Percentiles rank a stretch among this genome's conserved stretches.
These are phyloP conservation scores for Erythrobasidium yunnanense DNA, from an alignment of 768 basidiomycete species.

Conservation along the genomic window DNA sequence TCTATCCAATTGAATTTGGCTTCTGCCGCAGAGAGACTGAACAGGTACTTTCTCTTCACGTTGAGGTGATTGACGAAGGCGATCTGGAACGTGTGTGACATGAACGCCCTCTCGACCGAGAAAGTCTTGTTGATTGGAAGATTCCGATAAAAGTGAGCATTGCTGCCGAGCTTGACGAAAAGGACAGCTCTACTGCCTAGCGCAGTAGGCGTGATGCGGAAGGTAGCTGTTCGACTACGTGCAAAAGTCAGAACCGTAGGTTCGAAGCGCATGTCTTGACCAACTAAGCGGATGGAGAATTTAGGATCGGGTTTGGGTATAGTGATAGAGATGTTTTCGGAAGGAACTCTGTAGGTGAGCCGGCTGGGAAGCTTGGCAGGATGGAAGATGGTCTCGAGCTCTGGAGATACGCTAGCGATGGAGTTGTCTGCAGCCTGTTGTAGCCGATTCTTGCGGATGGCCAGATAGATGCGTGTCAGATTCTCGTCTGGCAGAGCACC, in stretches of 20 bases:
- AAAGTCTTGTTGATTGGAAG: slow-evolving; percentile 68
- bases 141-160: slow-evolving; percentile 69
- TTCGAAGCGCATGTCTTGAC: slow-evolving; percentile 69
- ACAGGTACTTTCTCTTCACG: slow-evolving; percentile 75
- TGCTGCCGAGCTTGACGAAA: slow-evolving; percentile 70
- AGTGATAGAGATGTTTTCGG: slow-evolving; percentile 73
- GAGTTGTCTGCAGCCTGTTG: slow-evolving; percentile 38
- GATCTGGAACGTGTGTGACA: slow-evolving; percentile 91
- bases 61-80: slow-evolving; percentile 58
- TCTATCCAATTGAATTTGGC: slow-evolving; percentile 60
- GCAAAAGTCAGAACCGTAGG: slow-evolving; percentile 70
- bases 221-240: slow-evolving; percentile 68
- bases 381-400: slow-evolving; percentile 34
- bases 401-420: slow-evolving; percentile 35
- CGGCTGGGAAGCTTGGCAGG: slow-evolving; percentile 52
- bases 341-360: slow-evolving; percentile 76
- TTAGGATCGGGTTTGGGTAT: slow-evolving; percentile 75
- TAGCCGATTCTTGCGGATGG: slow-evolving; percentile 49
- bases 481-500: slow-evolving; percentile 61
- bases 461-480: slow-evolving; percentile 65
- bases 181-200: slow-evolving; percentile 73
- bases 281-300: slow-evolving; percentile 69
- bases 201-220: slow-evolving; percentile 75
- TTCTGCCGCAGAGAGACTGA: slow-evolving; percentile 72
- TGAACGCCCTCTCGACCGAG: slow-evolving; percentile 83